Evolutionary conservation across 1,139 yeast genomes (phyloP), one percentile per base, ranked within the genome.

Genomic region (Taiozyma sp.): DNA sequence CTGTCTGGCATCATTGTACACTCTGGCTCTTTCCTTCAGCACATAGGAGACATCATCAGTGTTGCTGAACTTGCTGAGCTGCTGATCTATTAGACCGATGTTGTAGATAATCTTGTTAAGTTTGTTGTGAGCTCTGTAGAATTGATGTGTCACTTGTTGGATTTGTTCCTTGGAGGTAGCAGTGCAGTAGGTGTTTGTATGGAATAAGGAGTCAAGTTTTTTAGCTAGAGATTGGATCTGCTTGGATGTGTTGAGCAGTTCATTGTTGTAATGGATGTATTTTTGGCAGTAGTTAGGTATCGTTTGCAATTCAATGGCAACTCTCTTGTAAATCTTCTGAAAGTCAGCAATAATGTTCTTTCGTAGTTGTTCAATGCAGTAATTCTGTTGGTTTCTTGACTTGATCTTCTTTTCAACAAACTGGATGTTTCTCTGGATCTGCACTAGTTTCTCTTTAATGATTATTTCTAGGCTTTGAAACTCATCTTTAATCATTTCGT

Each of bases 1-100:
- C 19, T 61, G 63, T 48, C 55, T 60, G 4, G 65, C 65, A 46
- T 57, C 58, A 44, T 60, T 60, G 38, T 60, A 62, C 10, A 62
- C 54, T 47, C 61, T 58, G 22, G 63, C 61, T 30, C 65, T 54
- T 45, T 62, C 65, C 38, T 62, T 62, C n/a, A 60, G 45, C 10
- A 60, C 60, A 38, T 57, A 58, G 9, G 59, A 50, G 16, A 61
- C 57, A 44, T 61, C 65, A 28, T 60, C 62, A 22, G 52, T 50
- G n/a, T 44, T 43, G 4, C 53, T 46, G 7, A 60, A 51, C 28
- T 30, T 43, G 1, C 19, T n/a, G 7, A 61, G 48, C 42, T 54
- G 54, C 12, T 40, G 22, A 14, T 50, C 51, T 4, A 60, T 51
- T 10, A 46, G 34, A 7, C 52, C 47, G 12, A 61, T 16, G 46